These are phyloP conservation scores for Solanum hybrid DNA, from an alignment of 305 asterid genomes.

Conservation along the genomic window DNA sequence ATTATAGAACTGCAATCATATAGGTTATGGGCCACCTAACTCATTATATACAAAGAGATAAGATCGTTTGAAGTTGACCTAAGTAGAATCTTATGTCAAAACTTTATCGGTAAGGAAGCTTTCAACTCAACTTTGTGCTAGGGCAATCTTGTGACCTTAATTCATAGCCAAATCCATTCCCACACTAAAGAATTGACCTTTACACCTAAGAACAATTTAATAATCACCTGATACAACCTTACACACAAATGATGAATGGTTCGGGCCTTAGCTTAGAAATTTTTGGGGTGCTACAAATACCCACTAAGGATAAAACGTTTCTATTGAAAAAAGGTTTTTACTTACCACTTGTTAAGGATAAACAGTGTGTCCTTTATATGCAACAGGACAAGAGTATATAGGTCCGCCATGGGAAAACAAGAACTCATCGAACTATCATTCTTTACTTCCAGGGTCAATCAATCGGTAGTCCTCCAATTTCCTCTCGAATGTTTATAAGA, in stretches of 20 bases:
- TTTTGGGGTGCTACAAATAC: background rate
- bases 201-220: too few species aligned
- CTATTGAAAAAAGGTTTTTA: background rate
- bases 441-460: background rate
- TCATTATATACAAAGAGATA: background rate
- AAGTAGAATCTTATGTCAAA: background rate
- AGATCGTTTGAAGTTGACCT: background rate
- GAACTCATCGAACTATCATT: background rate
- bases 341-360: background rate
- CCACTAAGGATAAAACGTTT: background rate
- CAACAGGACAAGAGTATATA: background rate
- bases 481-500: background rate
- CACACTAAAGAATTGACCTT: background rate
- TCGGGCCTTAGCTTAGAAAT: background rate
- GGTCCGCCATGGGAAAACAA: background rate
- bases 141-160: background rate
- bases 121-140: background rate
- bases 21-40: background rate
- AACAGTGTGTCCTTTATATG: background rate
- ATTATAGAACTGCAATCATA: background rate
- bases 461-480: background rate
- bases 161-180: background rate
- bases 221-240: background rate
- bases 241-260: background rate
- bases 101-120: background rate